Base-by-base conservation (phyloP, 345 rosid genomes). In the Gossypium raimondii region DNA sequence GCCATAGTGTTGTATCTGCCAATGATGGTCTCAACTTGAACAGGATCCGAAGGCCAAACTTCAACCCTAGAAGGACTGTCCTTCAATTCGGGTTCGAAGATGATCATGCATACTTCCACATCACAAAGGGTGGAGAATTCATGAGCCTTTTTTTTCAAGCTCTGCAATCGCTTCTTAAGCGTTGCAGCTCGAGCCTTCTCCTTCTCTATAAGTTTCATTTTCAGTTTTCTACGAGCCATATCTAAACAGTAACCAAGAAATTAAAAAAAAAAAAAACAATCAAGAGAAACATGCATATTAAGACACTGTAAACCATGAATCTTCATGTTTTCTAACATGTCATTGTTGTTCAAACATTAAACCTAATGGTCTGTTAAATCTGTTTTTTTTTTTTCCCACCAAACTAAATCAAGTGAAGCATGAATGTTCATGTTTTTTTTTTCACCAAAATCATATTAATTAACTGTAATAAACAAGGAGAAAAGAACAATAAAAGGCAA, bases 51-150 rank as follows among this genome's bases (percentile, higher is more conserved):
- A 16, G 76, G 76, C 76, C 76, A 73, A 14, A 16, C 13, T 16
- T 73, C 57, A 9, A 72, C 75, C 29, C 24, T 57, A 0, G 11
- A 27, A 41, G 51, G 44, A 9, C 17, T 60, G 4, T 24, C 38
- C 9, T 17, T 73, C 25, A 60, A 45, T 25, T 10, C 27, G 25
- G 76, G 76, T 24, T 17, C 22, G 34, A 56, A 73, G 2, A 73
- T 47, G 44, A 73, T 59, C 76, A 73, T 58, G 68, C 76, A 58
- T 2, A 47, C 11, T 6, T 59, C 34, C 56, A 73, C 67, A 24
- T 47, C 67, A 12, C 76, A 73, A 24, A 73, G 76, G 43, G 11
- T 47, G 8, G 76, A 59, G 55, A 73, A 16, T 43, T 73, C 76
- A 2, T 45, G 16, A 24, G 76, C 76, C 56, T 73, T 58, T 57